phyloP scores from a whole-genome alignment of 768 basidiomycete genomes.

The Russula lepida region DNA sequence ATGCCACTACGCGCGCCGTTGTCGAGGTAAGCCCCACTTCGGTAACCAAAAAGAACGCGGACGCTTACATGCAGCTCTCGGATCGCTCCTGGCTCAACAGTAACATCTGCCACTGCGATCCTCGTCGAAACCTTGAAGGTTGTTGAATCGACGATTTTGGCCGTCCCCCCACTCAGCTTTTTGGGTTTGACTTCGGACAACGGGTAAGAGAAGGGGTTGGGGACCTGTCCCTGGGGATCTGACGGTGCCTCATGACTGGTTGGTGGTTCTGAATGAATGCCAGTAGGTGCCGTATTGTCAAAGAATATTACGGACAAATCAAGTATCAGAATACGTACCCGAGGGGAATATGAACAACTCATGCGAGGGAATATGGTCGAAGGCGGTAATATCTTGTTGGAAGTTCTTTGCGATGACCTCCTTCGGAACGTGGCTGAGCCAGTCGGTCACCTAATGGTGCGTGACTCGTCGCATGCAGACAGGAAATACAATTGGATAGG shows the following conservation, averaged over 20 bases:
- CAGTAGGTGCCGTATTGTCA: neutral
- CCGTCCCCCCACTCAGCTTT: slow-evolving; percentile 34
- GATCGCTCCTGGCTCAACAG: slow-evolving; percentile 49
- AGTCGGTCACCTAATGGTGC: slow-evolving; percentile 27
- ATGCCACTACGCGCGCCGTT: slow-evolving; percentile 44
- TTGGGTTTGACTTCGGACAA: slow-evolving; percentile 40
- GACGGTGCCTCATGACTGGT: slow-evolving; percentile 29
- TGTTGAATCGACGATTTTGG: slow-evolving; percentile 39
- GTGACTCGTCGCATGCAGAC: neutral
- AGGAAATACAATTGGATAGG: neutral
- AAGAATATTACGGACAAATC: no score
- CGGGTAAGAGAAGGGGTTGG: slow-evolving; percentile 40
- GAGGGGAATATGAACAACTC: slow-evolving; percentile 29
- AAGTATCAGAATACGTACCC: slow-evolving; percentile 9
- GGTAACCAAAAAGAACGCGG: neutral
- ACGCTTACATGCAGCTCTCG: slow-evolving; percentile 48
- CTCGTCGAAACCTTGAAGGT: slow-evolving; percentile 45
- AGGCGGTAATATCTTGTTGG: slow-evolving; percentile 25
- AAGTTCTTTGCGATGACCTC: slow-evolving; percentile 34
- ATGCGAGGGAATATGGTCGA: slow-evolving; percentile 26
- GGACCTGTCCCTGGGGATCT: slow-evolving; percentile 39
- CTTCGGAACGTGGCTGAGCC: slow-evolving; percentile 29
- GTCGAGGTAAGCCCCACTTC: neutral
- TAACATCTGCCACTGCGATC: slow-evolving; percentile 50
- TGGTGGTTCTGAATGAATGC: slow-evolving; percentile 22